Evolutionary conservation across 2,329 filamentous ascomycete species (phyloP).

Genomic region (Esteya vermicola): DNA sequence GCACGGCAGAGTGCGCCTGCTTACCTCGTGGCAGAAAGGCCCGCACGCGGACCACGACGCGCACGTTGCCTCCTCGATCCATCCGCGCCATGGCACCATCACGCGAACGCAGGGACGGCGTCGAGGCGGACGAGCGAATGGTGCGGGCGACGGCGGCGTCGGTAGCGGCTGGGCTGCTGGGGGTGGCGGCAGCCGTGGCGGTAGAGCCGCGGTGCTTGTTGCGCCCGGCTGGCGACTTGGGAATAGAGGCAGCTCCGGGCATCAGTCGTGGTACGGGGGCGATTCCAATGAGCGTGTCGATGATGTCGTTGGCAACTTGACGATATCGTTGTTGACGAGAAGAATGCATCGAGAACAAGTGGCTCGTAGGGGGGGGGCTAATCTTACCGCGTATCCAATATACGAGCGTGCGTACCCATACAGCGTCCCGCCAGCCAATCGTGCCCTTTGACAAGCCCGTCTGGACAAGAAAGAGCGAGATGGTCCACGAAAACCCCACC

Average conservation of each 20-base stretch:
- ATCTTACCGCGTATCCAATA: too few species aligned
- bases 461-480: not conserved
- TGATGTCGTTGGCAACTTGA: conserved; percentile 14
- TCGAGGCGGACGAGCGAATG: conserved; percentile 57
- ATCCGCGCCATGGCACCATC: conserved; percentile 49
- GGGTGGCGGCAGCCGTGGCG: conserved; percentile 18
- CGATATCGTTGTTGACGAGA: conserved; percentile 14
- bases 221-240: conserved; percentile 16
- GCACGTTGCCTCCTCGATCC: conserved; percentile 60
- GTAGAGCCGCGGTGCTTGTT: not conserved
- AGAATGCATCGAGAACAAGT: conserved; percentile 12
- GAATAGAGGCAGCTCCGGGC: conserved; percentile 19
- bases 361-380: too few species aligned
- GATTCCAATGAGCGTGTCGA: conserved; percentile 22
- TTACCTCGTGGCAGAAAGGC: conserved; percentile 67
- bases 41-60: conserved; percentile 68
- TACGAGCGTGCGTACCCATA: not conserved
- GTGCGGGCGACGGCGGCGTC: conserved; percentile 13
- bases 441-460: not conserved
- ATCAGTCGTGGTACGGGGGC: conserved; percentile 28
- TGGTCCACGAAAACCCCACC: not conserved
- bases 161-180: not conserved
- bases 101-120: conserved; percentile 60
- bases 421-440: not conserved
- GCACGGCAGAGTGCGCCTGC: too few species aligned